Conservation (phyloP, 495 filamentous ascomycete species). For the Cryomyces minteri region DNA sequence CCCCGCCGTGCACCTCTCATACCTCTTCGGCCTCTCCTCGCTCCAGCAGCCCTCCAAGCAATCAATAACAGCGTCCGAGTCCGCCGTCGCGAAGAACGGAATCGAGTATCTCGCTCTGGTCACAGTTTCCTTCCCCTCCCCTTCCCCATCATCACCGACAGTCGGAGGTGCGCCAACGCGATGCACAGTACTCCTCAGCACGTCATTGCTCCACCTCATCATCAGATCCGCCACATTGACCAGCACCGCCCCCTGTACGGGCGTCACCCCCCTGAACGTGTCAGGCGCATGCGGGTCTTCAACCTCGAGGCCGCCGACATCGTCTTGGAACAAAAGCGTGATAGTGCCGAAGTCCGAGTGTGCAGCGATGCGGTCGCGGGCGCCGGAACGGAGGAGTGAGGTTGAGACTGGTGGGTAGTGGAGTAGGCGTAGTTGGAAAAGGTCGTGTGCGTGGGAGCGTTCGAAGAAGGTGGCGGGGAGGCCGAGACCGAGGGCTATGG, state of each 20-base stretch:
- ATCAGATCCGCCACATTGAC: slow-evolving; percentile 42
- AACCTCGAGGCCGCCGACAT: slow-evolving; percentile 33
- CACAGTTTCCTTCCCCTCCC: slow-evolving; percentile 12
- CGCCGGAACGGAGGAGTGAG: neutral
- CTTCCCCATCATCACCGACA: slow-evolving; percentile 15
- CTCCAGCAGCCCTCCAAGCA: slow-evolving; percentile 32
- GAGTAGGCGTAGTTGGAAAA: slow-evolving; percentile 38
- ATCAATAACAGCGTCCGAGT: slow-evolving; percentile 34
- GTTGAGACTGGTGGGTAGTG: slow-evolving; percentile 44
- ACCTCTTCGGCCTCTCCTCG: slow-evolving; percentile 16
- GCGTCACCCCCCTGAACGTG: slow-evolving; percentile 30
- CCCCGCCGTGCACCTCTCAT: slow-evolving; percentile 15
- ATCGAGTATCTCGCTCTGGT: slow-evolving; percentile 39
- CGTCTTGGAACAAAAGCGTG: slow-evolving; percentile 34
- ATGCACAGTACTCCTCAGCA: slow-evolving; percentile 4
- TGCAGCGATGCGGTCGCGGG: slow-evolving; percentile 7
- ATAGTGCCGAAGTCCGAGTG: slow-evolving; percentile 32
- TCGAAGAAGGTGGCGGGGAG: slow-evolving; percentile 5
- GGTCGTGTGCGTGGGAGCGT: slow-evolving; percentile 3
- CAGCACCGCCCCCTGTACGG: slow-evolving; percentile 29
- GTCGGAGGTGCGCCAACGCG: neutral
- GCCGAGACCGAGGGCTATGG: slow-evolving; percentile 7
- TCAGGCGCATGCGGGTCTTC: slow-evolving; percentile 31
- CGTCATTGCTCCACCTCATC: slow-evolving; percentile 43
- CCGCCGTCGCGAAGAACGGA: slow-evolving; percentile 40